phyloP scores from a whole-genome alignment of 371 early-diverging fungal species.

The Saksenaea oblongispora region DNA sequence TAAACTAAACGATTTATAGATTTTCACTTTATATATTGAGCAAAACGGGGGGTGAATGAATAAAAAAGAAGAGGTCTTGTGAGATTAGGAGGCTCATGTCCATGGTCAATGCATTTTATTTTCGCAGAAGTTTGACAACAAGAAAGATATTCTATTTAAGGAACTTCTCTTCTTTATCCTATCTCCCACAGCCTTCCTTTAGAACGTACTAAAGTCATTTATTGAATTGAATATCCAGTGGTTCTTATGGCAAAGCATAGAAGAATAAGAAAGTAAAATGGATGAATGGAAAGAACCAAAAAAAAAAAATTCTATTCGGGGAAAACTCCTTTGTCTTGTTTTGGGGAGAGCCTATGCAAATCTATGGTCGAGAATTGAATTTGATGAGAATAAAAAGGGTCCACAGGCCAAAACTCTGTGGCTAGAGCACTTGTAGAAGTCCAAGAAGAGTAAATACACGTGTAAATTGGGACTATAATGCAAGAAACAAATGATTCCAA shows the following conservation, averaged over 20 bases:
- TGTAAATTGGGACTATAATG: not conserved
- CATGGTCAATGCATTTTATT: constrained; percentile 1
- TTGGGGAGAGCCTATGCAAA: constrained; percentile 3
- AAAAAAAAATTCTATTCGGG: not conserved
- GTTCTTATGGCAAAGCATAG: too few species aligned
- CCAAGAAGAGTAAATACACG: constrained; percentile 3
- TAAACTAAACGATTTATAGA: not conserved
- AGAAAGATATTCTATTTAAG: not conserved
- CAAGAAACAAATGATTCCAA: not conserved
- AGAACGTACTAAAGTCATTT: too few species aligned
- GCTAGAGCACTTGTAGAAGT: not conserved
- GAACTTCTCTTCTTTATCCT: not conserved
- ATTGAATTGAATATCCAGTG: too few species aligned
- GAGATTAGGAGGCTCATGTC: not conserved
- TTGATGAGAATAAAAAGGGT: constrained; percentile 3
- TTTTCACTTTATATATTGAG: not conserved
- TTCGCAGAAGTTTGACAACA: not conserved
- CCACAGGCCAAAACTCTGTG: not conserved
- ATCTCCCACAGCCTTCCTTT: not conserved
- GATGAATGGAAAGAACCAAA: not conserved
- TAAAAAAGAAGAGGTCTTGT: constrained; percentile 1
- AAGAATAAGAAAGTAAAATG: not conserved
- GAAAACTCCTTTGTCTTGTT: not conserved
- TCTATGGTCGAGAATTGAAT: constrained; percentile 1
- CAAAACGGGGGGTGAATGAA: not conserved